Percentiles rank a stretch among this genome's conserved stretches.
Evolutionary conservation across 2,329 filamentous ascomycete genomes (phyloP).

Genomic region (Dactylellina parvicollis): DNA sequence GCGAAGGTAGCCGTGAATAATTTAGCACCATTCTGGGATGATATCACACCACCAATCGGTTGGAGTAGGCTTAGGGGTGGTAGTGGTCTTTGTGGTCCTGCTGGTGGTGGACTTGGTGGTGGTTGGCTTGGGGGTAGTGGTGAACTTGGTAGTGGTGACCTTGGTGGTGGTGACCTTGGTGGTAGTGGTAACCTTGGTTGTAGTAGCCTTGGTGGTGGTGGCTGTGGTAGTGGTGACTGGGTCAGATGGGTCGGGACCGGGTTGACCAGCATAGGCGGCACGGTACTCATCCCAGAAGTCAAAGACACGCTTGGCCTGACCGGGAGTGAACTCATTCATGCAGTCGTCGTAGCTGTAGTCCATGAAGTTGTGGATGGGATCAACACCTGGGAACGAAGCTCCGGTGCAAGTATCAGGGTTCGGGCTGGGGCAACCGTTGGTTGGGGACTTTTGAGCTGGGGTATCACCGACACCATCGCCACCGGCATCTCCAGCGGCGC

Average conservation of each 20-base stretch:
- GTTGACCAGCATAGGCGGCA: slow-evolving; percentile 41
- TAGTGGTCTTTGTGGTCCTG: slow-evolving; percentile 13
- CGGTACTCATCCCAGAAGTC: slow-evolving; percentile 62
- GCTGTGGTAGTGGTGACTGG: slow-evolving; percentile 18
- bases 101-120: slow-evolving; percentile 21
- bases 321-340: slow-evolving; percentile 64
- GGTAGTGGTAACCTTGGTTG: slow-evolving; percentile 11
- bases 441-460: slow-evolving; percentile 60
- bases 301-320: slow-evolving; percentile 63
- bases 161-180: slow-evolving; percentile 1
- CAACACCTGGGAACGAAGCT: slow-evolving; percentile 55
- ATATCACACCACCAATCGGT: slow-evolving; percentile 36
- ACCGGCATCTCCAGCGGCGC: slow-evolving; percentile 59
- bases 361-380: slow-evolving; percentile 61
- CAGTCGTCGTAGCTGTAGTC: slow-evolving; percentile 63
- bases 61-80: slow-evolving; percentile 17
- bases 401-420: slow-evolving; percentile 59
- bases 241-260: slow-evolving; percentile 16
- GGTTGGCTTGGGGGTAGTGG: slow-evolving; percentile 23
- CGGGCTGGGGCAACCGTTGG: slow-evolving; percentile 62
- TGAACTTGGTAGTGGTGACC: slow-evolving; percentile 4
- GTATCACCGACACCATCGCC: slow-evolving; percentile 63
- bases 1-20: neutral
- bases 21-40: slow-evolving; percentile 27
- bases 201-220: slow-evolving; percentile 1